phyloP scores from a whole-genome alignment of 1,139 yeast species.

The Yamadazyma trypodendri region DNA sequence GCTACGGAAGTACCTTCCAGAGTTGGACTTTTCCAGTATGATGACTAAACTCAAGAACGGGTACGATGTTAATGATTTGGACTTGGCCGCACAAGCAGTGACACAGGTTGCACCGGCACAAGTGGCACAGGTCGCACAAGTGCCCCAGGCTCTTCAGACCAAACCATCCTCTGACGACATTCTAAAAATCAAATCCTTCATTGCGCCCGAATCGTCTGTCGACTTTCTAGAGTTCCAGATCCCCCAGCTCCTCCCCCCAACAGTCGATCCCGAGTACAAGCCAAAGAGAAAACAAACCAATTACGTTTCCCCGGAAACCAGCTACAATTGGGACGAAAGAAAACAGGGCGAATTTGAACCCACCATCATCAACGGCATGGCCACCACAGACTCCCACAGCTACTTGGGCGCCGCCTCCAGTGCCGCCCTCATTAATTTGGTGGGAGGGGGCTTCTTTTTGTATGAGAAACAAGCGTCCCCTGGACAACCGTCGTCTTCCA shows the following conservation, averaged over 20 bases:
- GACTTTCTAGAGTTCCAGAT: constrained; percentile 9
- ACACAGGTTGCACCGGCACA: no score
- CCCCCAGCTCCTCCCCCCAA: constrained; percentile 12
- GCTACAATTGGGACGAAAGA: constrained; percentile 19
- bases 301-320: constrained; percentile 14
- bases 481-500: constrained; percentile 8
- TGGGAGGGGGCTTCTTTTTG: constrained; percentile 19
- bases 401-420: constrained; percentile 21
- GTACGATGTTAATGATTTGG: constrained; percentile 13
- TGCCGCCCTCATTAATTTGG: constrained; percentile 19
- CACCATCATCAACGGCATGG: constrained; percentile 20
- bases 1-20: constrained; percentile 11
- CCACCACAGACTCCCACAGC: constrained; percentile 19
- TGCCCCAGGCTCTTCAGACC: no score
- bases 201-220: not conserved
- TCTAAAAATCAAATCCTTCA: no score
- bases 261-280: constrained; percentile 5
- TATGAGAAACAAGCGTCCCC: constrained; percentile 9
- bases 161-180: no score
- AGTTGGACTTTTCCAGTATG: constrained; percentile 11
- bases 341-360: constrained; percentile 16
- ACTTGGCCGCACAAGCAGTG: no score
- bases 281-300: constrained; percentile 3
- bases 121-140: not conserved
- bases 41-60: constrained; percentile 16